These are phyloP conservation scores for Rhododendron kiyosumense DNA, from an alignment of 148 eudicot species.

Conservation along the genomic window DNA sequence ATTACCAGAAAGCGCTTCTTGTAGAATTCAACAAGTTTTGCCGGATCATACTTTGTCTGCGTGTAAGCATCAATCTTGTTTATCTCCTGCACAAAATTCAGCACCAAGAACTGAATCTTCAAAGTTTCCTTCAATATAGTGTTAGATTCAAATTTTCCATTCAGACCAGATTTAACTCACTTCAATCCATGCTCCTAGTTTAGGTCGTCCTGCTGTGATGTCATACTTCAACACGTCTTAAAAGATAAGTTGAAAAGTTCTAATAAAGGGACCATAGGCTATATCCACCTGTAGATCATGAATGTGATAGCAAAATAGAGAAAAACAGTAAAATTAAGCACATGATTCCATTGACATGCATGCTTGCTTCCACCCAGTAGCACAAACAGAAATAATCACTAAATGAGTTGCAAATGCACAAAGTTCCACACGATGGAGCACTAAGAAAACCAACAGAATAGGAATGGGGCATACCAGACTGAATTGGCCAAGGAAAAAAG, in stretches of 20 bases:
- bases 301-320: background rate
- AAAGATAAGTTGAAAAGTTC: constrained; percentile 50
- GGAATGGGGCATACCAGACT: constrained; percentile 44
- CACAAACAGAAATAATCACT: background rate
- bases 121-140: background rate
- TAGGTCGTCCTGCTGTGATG: constrained; percentile 53
- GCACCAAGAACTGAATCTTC: background rate
- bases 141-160: background rate
- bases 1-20: constrained; percentile 15
- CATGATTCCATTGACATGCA: too few relatives aligned
- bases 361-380: background rate
- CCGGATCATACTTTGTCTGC: constrained; percentile 9
- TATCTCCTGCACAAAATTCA: constrained; percentile 35
- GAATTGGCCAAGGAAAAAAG: constrained; percentile 82
- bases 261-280: constrained; percentile 73
- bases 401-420: background rate
- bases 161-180: constrained; percentile 21
- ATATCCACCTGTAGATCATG: constrained; percentile 31
- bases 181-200: constrained; percentile 58
- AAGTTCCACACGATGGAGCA: background rate
- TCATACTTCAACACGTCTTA: constrained; percentile 56
- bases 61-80: constrained; percentile 66
- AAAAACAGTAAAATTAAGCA: background rate
- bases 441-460: background rate
- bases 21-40: background rate